A percentile compares a stretch with the other conserved stretches of the same genome.
Conservation (phyloP, 1,284 basidiomycete species). For the Papiliotrema flavescens region DNA sequence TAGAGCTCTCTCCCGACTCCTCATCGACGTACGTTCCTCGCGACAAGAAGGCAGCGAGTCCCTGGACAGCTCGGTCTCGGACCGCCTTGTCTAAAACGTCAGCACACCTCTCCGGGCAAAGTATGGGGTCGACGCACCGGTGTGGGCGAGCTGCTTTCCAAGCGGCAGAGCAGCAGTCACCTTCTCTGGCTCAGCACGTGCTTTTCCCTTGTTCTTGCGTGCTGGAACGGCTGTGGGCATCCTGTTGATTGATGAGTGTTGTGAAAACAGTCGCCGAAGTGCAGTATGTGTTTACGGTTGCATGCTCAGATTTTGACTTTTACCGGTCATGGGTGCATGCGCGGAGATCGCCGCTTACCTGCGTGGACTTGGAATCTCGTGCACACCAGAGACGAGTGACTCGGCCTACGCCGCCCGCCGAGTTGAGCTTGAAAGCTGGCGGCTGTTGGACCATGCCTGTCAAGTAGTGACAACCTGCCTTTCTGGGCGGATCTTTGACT, state of each 20-base stretch:
- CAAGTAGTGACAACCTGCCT: too few species aligned
- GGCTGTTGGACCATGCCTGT: too few species aligned
- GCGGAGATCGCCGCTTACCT: too few species aligned
- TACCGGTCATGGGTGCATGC: too few species aligned
- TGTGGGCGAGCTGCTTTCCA: constrained; percentile 85
- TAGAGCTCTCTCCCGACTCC: constrained; percentile 16
- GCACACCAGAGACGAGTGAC: too few species aligned
- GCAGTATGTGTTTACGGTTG: too few species aligned
- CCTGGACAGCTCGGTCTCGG: constrained; percentile 81
- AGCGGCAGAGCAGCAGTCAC: constrained; percentile 55
- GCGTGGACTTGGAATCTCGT: too few species aligned
- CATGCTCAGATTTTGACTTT: too few species aligned
- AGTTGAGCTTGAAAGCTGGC: too few species aligned
- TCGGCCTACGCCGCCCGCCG: too few species aligned
- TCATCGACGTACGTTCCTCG: constrained; percentile 55
- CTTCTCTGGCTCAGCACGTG: constrained; percentile 22
- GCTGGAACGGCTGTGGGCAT: constrained; percentile 1
- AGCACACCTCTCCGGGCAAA: not conserved
- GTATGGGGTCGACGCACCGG: constrained; percentile 56
- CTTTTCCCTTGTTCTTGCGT: constrained; percentile 32
- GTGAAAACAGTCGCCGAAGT: too few species aligned
- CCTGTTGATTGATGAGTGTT: not conserved
- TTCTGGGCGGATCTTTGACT: too few species aligned
- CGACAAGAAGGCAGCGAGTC: constrained; percentile 70
- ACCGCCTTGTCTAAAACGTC: constrained; percentile 69